These are phyloP conservation scores for Boletus eberwhitei DNA, from an alignment of 768 basidiomycete species.

Conservation along the genomic window DNA sequence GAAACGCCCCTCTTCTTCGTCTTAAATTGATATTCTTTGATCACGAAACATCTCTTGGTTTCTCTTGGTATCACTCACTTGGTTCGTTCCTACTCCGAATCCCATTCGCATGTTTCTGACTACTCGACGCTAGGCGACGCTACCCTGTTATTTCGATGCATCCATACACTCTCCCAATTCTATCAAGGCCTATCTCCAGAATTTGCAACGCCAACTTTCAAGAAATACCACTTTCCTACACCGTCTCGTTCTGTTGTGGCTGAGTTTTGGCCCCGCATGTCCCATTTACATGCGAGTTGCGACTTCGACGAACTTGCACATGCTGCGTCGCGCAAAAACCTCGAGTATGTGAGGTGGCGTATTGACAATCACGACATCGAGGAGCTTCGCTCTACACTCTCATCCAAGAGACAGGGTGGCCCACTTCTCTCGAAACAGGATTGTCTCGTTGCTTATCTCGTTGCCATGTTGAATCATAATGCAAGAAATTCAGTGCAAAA, in stretches of 20 bases:
- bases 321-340: neutral
- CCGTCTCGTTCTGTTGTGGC: slow-evolving; percentile 9
- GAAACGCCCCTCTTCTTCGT: slow-evolving; percentile 9
- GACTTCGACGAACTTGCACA: slow-evolving; percentile 10
- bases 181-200: slow-evolving; percentile 18
- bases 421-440: slow-evolving; percentile 21
- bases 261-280: slow-evolving; percentile 14
- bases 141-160: slow-evolving; percentile 19
- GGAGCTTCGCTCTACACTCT: slow-evolving; percentile 8
- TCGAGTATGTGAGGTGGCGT: slow-evolving; percentile 8
- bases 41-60: slow-evolving; percentile 21
- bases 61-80: slow-evolving; percentile 31
- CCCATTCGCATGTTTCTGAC: neutral
- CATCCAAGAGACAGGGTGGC: neutral
- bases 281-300: slow-evolving; percentile 16
- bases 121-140: slow-evolving; percentile 22
- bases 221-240: slow-evolving; percentile 13
- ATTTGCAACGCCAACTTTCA: slow-evolving; percentile 14
- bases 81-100: slow-evolving; percentile 11
- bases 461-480: slow-evolving; percentile 18
- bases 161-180: slow-evolving; percentile 22
- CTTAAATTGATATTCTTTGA: slow-evolving; percentile 23
- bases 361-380: slow-evolving; percentile 2
- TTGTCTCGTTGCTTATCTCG: slow-evolving; percentile 29
- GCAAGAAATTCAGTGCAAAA: slow-evolving; percentile 4